Evolutionary conservation across 768 basidiomycete species (phyloP).

Genomic region (Agrocybe pediades): DNA sequence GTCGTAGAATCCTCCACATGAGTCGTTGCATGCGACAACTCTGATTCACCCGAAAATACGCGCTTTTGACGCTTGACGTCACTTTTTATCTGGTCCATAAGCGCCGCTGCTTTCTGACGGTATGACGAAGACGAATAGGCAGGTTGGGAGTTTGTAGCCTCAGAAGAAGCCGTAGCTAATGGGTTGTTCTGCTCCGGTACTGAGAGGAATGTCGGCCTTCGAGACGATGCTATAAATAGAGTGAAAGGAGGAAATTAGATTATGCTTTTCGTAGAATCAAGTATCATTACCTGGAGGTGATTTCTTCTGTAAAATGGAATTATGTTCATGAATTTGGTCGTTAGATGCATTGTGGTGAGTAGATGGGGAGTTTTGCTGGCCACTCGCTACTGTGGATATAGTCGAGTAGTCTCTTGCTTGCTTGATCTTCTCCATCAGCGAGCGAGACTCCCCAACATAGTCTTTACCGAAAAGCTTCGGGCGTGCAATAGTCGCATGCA

Average conservation of each 20-base stretch:
- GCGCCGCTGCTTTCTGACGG: slow-evolving; percentile 71
- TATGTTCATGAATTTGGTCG: slow-evolving; percentile 11
- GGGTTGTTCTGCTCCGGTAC: slow-evolving; percentile 34
- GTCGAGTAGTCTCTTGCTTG: slow-evolving; percentile 78
- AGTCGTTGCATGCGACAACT: slow-evolving; percentile 44
- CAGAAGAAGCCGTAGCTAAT: slow-evolving; percentile 29
- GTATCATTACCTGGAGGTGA: neutral
- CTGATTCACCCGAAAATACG: slow-evolving; percentile 68
- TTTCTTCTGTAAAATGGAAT: slow-evolving; percentile 3
- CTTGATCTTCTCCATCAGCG: slow-evolving; percentile 80
- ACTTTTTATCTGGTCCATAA: slow-evolving; percentile 86
- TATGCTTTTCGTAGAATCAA: neutral
- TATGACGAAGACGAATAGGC: slow-evolving; percentile 66
- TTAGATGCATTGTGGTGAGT: slow-evolving; percentile 7
- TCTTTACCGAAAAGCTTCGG: slow-evolving; percentile 55
- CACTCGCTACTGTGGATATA: slow-evolving; percentile 60
- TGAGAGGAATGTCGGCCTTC: slow-evolving; percentile 33
- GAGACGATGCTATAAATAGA: slow-evolving; percentile 29
- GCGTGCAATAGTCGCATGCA: slow-evolving; percentile 47
- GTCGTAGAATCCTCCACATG: slow-evolving; percentile 33
- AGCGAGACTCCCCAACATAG: slow-evolving; percentile 77
- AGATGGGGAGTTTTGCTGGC: slow-evolving; percentile 31
- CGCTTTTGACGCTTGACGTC: slow-evolving; percentile 78
- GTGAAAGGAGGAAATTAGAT: neutral
- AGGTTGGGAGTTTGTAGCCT: slow-evolving; percentile 31